Percentiles rank a stretch among this genome's conserved stretches.
Conservation (phyloP, 202 grass and related monocot genomes). For the Setaria viridis region DNA sequence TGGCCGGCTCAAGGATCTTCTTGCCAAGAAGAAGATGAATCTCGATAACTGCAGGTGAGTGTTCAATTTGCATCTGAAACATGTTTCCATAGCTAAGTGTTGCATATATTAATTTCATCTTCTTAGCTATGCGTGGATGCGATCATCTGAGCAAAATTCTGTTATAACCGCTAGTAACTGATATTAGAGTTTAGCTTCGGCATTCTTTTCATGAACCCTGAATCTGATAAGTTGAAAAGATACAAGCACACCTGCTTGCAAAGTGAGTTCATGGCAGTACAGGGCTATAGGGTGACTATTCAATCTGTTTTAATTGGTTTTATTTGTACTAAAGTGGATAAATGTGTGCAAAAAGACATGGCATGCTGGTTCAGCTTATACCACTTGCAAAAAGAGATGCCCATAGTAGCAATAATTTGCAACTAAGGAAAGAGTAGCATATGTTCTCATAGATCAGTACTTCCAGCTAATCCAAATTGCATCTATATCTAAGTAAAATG, state of each 20-base stretch:
- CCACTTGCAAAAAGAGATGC: background rate
- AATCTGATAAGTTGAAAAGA: background rate
- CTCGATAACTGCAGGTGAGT: constrained; percentile 90
- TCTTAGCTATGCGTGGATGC: background rate
- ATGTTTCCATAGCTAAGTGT: background rate
- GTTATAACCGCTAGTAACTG: background rate
- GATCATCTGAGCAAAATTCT: constrained; percentile 8
- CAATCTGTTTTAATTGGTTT: background rate
- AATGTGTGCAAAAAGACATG: background rate
- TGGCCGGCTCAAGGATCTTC: constrained; percentile 86
- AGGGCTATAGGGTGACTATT: background rate
- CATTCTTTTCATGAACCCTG: background rate
- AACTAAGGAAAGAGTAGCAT: background rate
- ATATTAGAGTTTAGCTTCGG: background rate
- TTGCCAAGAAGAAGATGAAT: constrained; percentile 97
- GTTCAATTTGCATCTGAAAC: background rate
- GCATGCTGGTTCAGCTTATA: background rate
- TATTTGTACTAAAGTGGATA: background rate
- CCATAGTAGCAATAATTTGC: background rate
- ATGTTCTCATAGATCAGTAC: background rate
- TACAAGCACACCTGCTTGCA: background rate
- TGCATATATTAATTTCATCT: background rate
- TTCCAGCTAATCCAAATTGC: background rate
- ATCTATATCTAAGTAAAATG: background rate
- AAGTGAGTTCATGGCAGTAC: background rate